Conservation (phyloP, 371 early-diverging fungal species). For the Mucor irregularis region DNA sequence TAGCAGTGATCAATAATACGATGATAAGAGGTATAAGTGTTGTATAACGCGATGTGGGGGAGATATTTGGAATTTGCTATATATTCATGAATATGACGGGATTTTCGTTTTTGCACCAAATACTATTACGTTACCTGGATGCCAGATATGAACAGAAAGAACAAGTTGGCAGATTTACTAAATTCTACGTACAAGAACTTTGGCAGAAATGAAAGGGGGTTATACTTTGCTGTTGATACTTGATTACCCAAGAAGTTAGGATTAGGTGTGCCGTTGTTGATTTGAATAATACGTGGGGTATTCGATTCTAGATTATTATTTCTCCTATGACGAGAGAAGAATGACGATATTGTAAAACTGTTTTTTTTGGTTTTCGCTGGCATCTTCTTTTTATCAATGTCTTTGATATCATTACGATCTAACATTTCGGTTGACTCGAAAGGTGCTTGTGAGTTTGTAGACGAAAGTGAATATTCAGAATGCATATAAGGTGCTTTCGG, state of each 20-base stretch:
- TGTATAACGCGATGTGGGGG: conserved; percentile 85
- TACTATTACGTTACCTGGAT: conserved; percentile 60
- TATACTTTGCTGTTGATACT: conserved; percentile 86
- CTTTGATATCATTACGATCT: not conserved
- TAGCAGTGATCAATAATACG: conserved; percentile 90
- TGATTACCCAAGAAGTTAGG: conserved; percentile 70
- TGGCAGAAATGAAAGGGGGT: conserved; percentile 78
- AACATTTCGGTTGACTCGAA: conserved; percentile 11
- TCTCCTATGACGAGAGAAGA: not conserved
- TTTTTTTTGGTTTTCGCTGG: not conserved
- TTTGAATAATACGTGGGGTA: conserved; percentile 64
- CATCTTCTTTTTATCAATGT: not conserved
- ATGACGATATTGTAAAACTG: not conserved
- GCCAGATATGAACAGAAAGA: conserved; percentile 82
- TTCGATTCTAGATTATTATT: conserved; percentile 1
- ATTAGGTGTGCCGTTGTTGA: conserved; percentile 74
- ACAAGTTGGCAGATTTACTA: conserved; percentile 87
- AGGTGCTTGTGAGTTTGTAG: not conserved
- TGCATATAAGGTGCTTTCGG: not conserved
- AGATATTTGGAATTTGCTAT: conserved; percentile 83
- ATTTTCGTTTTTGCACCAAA: not conserved
- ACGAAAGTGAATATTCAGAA: conserved; percentile 8
- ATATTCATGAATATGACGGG: not conserved
- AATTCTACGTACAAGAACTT: conserved; percentile 89
- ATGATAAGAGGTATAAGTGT: conserved; percentile 92